Percentiles rank a stretch among this genome's conserved stretches.
Conservation (phyloP, 1,284 basidiomycete genomes). For the Cryptococcus floricola region DNA sequence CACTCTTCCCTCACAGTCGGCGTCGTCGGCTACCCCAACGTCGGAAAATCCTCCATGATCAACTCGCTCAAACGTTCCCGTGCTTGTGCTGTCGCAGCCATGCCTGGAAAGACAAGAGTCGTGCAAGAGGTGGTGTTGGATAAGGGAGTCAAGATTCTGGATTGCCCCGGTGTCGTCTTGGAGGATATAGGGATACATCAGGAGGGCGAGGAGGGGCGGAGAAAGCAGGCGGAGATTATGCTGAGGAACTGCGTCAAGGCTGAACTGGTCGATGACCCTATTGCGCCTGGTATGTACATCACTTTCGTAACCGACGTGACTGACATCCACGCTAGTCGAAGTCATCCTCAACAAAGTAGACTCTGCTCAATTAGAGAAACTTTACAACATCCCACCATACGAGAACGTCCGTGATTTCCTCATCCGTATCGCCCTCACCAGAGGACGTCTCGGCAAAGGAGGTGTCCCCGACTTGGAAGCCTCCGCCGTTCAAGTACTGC, state of each 20-base stretch:
- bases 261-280: constrained; percentile 86
- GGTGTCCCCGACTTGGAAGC: constrained; percentile 85
- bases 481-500: constrained; percentile 77
- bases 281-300: constrained; percentile 63
- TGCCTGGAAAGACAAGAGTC: constrained; percentile 90
- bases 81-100: constrained; percentile 86
- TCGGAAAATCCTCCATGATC: constrained; percentile 93
- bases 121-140: constrained; percentile 92
- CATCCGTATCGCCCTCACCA: constrained; percentile 80
- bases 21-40: constrained; percentile 95
- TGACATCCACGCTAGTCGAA: constrained; percentile 59
- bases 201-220: constrained; percentile 54
- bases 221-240: constrained; percentile 64
- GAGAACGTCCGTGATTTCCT: constrained; percentile 75
- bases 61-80: constrained; percentile 89
- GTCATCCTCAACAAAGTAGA: constrained; percentile 74
- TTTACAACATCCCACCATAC: constrained; percentile 75
- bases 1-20: constrained; percentile 78
- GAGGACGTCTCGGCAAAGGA: constrained; percentile 83
- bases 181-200: constrained; percentile 59
- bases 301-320: background rate
- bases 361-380: constrained; percentile 63
- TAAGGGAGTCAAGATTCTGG: constrained; percentile 84
- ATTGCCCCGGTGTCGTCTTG: constrained; percentile 88
- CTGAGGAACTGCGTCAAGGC: constrained; percentile 91